Evolutionary conservation across 352 stramenopile species (phyloP).

Genomic region (Globisporangium okanoganense): DNA sequence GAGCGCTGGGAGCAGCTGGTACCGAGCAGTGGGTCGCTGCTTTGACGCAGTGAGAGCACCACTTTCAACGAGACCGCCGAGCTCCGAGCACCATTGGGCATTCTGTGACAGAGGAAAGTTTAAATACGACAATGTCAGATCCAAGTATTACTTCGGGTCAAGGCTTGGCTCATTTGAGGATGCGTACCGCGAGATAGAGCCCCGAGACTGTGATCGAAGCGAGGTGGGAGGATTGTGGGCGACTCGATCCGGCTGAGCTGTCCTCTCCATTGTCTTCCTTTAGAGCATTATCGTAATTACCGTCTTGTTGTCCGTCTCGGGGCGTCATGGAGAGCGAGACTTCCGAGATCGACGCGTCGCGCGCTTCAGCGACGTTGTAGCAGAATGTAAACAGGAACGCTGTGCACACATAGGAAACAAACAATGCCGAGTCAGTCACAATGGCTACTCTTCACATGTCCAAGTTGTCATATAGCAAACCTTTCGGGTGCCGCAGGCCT

Average conservation of each 20-base stretch:
- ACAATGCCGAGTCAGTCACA: not conserved
- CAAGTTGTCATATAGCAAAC: conserved; percentile 14
- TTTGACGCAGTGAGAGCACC: not conserved
- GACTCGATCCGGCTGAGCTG: not conserved
- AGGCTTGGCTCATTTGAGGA: not conserved
- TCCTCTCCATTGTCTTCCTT: not conserved
- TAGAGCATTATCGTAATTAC: not conserved
- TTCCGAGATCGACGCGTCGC: conserved; percentile 6
- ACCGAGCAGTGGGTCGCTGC: not conserved
- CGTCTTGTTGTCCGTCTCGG: not conserved
- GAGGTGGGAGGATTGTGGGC: conserved; percentile 11
- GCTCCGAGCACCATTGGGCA: conserved; percentile 28
- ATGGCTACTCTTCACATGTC: not conserved
- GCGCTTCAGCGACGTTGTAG: conserved; percentile 23
- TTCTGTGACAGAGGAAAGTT: conserved; percentile 22
- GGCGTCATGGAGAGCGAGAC: conserved; percentile 8
- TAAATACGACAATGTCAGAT: not conserved
- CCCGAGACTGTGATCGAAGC: conserved; percentile 33
- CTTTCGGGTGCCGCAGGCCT: conserved; percentile 39
- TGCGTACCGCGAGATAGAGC: conserved; percentile 41
- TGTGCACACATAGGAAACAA: conserved; percentile 8
- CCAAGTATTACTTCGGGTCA: no score
- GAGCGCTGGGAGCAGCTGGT: conserved; percentile 25
- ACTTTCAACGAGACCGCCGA: conserved; percentile 11
- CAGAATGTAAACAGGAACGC: conserved; percentile 34